A percentile compares a stretch with the other conserved stretches of the same genome.
Conservation (phyloP, 2,329 filamentous ascomycete species). For the Paraphaeosphaeria minitans region DNA sequence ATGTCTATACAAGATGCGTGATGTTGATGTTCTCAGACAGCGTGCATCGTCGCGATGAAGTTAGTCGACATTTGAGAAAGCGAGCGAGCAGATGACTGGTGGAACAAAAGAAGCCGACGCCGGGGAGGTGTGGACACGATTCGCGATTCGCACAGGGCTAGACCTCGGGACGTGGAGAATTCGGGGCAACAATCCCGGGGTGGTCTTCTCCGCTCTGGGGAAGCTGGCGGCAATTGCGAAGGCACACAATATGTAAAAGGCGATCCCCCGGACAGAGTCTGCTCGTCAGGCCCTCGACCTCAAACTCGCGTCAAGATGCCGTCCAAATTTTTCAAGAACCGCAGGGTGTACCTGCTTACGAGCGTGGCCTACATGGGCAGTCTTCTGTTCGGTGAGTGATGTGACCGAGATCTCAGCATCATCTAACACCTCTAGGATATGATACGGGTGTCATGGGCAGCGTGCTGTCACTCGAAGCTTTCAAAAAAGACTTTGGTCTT, state of each 20-base stretch:
- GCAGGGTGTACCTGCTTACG: conserved; percentile 52
- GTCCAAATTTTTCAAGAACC: conserved; percentile 46
- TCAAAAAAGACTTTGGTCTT: conserved; percentile 50
- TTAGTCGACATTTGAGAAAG: neutral
- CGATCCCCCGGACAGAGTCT: neutral
- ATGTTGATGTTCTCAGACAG: neutral
- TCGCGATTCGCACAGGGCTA: conserved; percentile 3
- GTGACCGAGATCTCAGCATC: neutral
- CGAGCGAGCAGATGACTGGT: conserved; percentile 5
- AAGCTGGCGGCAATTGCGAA: neutral
- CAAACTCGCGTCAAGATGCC: conserved; percentile 13
- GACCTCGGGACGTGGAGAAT: conserved; percentile 1
- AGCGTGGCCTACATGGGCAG: conserved; percentile 52
- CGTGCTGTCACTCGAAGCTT: conserved; percentile 47
- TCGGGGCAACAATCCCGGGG: neutral
- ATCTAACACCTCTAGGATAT: conserved; percentile 38
- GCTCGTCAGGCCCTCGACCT: neutral
- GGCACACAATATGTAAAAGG: conserved; percentile 1
- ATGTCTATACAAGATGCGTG: neutral
- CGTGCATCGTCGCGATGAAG: neutral
- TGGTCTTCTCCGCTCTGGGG: conserved; percentile 3
- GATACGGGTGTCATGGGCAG: conserved; percentile 52
- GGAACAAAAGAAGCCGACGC: conserved; percentile 1
- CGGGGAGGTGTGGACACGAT: neutral
- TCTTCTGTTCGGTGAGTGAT: conserved; percentile 47